phyloP scores from a whole-genome alignment of 148 eudicot species.

The Cornus suecica region DNA sequence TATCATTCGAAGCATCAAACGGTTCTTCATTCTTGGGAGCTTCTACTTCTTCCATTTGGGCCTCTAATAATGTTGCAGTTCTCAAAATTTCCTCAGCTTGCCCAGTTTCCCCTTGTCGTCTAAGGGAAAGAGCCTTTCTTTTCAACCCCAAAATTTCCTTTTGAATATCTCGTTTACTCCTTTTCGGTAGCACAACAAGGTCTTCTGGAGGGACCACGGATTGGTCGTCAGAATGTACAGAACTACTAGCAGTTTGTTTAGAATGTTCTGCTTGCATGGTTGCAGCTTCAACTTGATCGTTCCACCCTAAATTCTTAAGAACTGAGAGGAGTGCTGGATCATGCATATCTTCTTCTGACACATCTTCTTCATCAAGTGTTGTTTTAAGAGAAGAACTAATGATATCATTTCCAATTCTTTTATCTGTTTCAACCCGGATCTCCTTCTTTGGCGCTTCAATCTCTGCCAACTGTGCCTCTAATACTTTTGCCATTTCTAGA shows the following conservation, averaged over 20 bases:
- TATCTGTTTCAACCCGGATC: constrained; percentile 17
- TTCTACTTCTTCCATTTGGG: neutral
- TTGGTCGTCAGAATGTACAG: neutral
- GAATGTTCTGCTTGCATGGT: constrained; percentile 5
- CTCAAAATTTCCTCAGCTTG: neutral
- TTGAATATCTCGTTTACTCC: neutral
- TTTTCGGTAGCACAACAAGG: neutral
- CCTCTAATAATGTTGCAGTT: neutral
- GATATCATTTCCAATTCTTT: constrained; percentile 13
- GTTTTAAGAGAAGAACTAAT: constrained; percentile 30
- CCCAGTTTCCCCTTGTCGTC: neutral
- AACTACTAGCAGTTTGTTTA: constrained; percentile 1
- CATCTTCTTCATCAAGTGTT: constrained; percentile 32
- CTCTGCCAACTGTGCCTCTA: constrained; percentile 76
- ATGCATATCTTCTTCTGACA: constrained; percentile 2
- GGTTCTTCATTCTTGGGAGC: neutral
- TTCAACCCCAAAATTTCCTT: neutral
- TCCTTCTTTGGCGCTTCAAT: constrained; percentile 52
- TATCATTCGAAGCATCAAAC: neutral
- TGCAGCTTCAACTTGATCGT: constrained; percentile 10
- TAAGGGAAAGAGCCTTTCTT: neutral
- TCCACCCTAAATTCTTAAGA: constrained; percentile 7
- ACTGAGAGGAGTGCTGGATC: neutral
- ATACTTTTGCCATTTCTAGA: constrained; percentile 47
- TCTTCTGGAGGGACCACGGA: neutral